Percentiles rank a stretch among this genome's conserved stretches.
Evolutionary conservation across 2,329 filamentous ascomycete genomes (phyloP).

Genomic region (Fusarium nisikadoi): DNA sequence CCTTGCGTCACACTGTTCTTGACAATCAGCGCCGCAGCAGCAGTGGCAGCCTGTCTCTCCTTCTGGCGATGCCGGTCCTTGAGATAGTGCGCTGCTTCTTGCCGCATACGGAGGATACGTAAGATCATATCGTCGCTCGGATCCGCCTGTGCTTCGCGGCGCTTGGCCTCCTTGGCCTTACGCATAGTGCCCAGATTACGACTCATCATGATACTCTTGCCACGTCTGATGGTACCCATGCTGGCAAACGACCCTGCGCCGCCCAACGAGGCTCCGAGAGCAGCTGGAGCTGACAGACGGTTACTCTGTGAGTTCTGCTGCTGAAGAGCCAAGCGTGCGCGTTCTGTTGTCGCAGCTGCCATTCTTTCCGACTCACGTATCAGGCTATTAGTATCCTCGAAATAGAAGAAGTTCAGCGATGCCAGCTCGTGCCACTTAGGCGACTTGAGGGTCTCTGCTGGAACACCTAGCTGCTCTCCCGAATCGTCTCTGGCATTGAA

Average conservation of each 20-base stretch:
- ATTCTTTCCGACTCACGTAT: conserved; percentile 97
- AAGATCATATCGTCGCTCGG: conserved; percentile 98
- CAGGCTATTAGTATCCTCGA: conserved; percentile 88
- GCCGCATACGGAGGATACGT: conserved; percentile 92
- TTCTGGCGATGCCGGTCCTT: conserved; percentile 93
- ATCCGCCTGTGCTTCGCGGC: conserved; percentile 94
- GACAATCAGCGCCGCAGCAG: conserved; percentile 93
- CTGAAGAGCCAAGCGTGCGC: conserved; percentile 75
- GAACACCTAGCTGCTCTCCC: conserved; percentile 86
- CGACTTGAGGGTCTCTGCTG: conserved; percentile 90
- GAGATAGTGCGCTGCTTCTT: conserved; percentile 87
- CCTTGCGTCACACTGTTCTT: conserved; percentile 81
- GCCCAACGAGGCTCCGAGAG: conserved; percentile 50
- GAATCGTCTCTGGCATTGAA: conserved; percentile 92
- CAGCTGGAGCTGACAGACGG: conserved; percentile 75
- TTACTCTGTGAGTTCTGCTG: conserved; percentile 63
- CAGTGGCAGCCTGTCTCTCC: conserved; percentile 88
- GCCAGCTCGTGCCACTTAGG: conserved; percentile 98
- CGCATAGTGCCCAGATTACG: conserved; percentile 96
- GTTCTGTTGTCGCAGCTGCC: conserved; percentile 84
- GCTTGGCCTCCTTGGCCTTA: conserved; percentile 94
- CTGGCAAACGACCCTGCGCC: conserved; percentile 65
- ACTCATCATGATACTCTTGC: conserved; percentile 90
- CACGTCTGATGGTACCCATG: conserved; percentile 72
- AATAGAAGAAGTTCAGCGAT: conserved; percentile 98